phyloP scores from a whole-genome alignment of 768 basidiomycete species.

The Mrakia gelida region DNA sequence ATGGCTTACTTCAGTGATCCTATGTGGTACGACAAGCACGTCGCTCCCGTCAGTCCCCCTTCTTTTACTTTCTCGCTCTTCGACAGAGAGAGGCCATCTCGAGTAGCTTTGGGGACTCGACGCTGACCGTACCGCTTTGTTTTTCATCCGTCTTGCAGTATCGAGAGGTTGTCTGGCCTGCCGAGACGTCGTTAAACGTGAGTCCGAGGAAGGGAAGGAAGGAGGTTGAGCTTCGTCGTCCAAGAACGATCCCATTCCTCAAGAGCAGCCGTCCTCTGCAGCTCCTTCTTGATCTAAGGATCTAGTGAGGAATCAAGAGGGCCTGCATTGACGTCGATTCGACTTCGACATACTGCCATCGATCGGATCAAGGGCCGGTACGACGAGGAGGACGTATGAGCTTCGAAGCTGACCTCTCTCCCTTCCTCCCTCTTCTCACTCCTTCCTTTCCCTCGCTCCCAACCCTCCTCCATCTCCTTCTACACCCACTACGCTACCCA shows the following conservation, averaged over 20 bases:
- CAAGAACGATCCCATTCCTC: not conserved
- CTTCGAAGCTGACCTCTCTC: too few species aligned
- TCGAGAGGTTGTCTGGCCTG: constrained; percentile 3
- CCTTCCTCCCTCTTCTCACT: not conserved
- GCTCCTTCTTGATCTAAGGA: not conserved
- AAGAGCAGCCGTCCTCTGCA: not conserved
- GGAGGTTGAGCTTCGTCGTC: not conserved
- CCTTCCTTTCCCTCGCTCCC: not conserved
- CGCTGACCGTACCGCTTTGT: not conserved
- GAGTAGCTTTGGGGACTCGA: too few species aligned
- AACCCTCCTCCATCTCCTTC: not conserved
- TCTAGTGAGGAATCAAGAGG: not conserved
- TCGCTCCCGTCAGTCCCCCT: not conserved
- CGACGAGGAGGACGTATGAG: not conserved
- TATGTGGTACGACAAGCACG: not conserved
- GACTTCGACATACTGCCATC: not conserved
- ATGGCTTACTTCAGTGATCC: constrained; percentile 19
- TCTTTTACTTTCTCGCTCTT: not conserved
- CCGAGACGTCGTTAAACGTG: not conserved
- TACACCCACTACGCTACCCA: not conserved
- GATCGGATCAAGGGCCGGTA: not conserved
- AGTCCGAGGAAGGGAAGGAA: not conserved
- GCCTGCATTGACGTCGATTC: not conserved
- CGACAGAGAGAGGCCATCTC: too few species aligned
- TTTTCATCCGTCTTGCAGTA: not conserved